Base-by-base conservation (phyloP, 768 basidiomycete genomes). In the Harrya chromipes region DNA sequence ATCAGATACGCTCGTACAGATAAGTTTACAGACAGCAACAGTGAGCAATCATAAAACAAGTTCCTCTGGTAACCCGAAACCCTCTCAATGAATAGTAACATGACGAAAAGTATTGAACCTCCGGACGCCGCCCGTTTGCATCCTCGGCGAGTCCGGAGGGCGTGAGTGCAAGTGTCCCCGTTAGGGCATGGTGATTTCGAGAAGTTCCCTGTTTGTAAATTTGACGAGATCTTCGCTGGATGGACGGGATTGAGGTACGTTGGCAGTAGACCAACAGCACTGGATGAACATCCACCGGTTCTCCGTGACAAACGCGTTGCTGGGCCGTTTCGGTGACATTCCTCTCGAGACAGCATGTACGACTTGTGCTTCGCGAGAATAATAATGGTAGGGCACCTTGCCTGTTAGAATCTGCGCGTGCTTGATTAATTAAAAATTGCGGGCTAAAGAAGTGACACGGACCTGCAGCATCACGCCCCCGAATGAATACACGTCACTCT, bases 401-500 rank as follows among this genome's bases (percentile, higher is more conserved):
- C 54, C 56, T 0, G 54, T 52, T 43, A 57, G 31, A 21, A 39
- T 26, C 56, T 57, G 46, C 12, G 9, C 20, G 13, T 34, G 11
- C 12, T 46, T 6, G 21, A 21, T 35, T n/a, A 38, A 3, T 6
- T 14, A 5, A 16, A 7, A 14, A 26, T n/a, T 14, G 29, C 29
- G 4, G 4, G 29, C 29, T 7, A 1, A 8, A 54, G 24, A 4
- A 6, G 29, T 17, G 16, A 7, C 19, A 49, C 49, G 5, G 35
- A 54, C 58, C 54, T 61, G 59, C 12, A 61, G 27, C 47, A 50
- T 60, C 17, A 76, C 70, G 49, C 74, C 72, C 4, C 58, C 58
- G 16, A 59, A 59, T 12, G 55, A 60, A 27, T 59, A 59, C 6
- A 59, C 42, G 9, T 59, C 58, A 11, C 58, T 57, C 31, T 49